phyloP scores from a whole-genome alignment of 2,329 filamentous ascomycete genomes.

The Ophiostoma piceae region DNA sequence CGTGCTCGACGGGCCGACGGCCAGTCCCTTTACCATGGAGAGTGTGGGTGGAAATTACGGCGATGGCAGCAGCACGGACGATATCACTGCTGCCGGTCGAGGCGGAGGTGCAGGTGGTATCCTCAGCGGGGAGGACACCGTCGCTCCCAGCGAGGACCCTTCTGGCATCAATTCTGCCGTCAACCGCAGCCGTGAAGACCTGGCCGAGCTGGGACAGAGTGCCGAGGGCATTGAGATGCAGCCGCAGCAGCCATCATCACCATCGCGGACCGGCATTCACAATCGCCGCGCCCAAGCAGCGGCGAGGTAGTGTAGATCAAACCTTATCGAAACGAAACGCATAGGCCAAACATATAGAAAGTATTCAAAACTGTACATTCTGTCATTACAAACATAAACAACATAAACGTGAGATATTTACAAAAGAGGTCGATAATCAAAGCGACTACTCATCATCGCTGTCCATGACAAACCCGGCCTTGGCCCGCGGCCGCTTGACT shows the following conservation, averaged over 20 bases:
- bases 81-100: background rate
- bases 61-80: background rate
- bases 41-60: conserved; percentile 54
- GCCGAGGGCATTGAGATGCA: conserved; percentile 19
- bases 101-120: background rate
- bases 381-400: background rate
- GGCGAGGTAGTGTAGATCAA: background rate
- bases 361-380: background rate
- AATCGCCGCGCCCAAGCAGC: conserved; percentile 22
- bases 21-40: conserved; percentile 70
- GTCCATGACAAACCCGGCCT: conserved; percentile 53
- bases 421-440: too few relatives aligned
- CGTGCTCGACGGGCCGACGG: conserved; percentile 66
- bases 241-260: background rate
- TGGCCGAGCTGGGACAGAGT: conserved; percentile 25
- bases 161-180: conserved; percentile 14
- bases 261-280: conserved; percentile 22
- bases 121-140: conserved; percentile 16
- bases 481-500: conserved; percentile 41
- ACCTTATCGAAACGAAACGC: background rate
- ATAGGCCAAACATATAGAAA: background rate
- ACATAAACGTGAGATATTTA: background rate
- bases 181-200: conserved; percentile 19
- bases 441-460: conserved; percentile 53
- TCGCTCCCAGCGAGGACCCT: conserved; percentile 8